Conservation (phyloP, 805 yeast species). For the Metschnikowia amazonensis region DNA sequence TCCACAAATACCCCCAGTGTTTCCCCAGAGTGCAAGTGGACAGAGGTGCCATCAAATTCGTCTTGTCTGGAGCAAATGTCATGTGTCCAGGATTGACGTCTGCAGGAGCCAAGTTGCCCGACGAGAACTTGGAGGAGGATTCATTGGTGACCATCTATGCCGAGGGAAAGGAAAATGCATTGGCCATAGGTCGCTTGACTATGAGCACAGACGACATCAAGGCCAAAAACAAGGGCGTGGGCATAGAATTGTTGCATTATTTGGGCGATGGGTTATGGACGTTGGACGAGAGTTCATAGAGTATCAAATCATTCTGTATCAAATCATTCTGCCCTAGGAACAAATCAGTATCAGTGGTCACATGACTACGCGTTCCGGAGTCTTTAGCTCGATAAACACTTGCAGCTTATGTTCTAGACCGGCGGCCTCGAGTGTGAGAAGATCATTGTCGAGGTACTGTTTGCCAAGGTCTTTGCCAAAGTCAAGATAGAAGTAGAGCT, state of each 20-base stretch:
- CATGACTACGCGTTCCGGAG: too few relatives aligned
- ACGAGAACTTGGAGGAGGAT: slow-evolving; percentile 60
- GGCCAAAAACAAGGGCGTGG: slow-evolving; percentile 78
- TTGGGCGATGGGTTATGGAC: slow-evolving; percentile 89
- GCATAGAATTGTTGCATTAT: slow-evolving; percentile 78
- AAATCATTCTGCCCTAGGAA: too few relatives aligned
- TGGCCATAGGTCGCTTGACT: slow-evolving; percentile 82
- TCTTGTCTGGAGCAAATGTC: slow-evolving; percentile 91
- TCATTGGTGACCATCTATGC: slow-evolving; percentile 81
- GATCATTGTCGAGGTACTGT: slow-evolving; percentile 26
- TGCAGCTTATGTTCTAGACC: slow-evolving; percentile 22
- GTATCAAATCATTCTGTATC: background rate
- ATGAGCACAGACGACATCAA: slow-evolving; percentile 92
- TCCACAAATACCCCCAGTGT: slow-evolving; percentile 76
- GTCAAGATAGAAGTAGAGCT: slow-evolving; percentile 25
- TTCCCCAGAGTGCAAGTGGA: slow-evolving; percentile 90
- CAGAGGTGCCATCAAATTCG: slow-evolving; percentile 94
- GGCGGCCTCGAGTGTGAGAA: slow-evolving; percentile 25
- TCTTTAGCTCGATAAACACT: background rate
- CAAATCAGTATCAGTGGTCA: too few relatives aligned
- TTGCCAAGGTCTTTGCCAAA: slow-evolving; percentile 16
- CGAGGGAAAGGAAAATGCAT: slow-evolving; percentile 86
- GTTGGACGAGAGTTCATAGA: slow-evolving; percentile 36
- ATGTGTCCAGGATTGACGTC: slow-evolving; percentile 96
- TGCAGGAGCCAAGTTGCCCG: slow-evolving; percentile 79